Conservation (phyloP, 176 grass and related monocot species). For the Avena eriantha region DNA sequence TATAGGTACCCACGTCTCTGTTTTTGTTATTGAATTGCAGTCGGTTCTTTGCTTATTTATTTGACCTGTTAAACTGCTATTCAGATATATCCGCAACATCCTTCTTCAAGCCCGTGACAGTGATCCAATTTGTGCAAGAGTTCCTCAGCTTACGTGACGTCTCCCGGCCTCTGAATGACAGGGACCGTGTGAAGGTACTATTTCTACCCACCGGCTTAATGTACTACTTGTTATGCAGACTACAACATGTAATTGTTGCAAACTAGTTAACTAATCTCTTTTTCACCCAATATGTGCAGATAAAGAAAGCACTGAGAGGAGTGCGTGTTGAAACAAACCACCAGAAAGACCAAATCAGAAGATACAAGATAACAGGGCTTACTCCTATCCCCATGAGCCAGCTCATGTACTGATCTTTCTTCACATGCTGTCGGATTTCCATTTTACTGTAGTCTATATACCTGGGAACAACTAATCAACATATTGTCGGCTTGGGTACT, state of each 20-base stretch:
- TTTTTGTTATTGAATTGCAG: not conserved
- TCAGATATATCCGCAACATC: constrained; percentile 88
- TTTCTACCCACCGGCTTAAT: not conserved
- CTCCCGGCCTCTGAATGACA: constrained; percentile 53
- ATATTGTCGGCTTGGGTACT: not conserved
- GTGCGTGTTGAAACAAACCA: constrained; percentile 74
- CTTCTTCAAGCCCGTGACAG: constrained; percentile 71
- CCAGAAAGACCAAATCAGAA: constrained; percentile 55
- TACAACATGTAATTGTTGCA: not conserved
- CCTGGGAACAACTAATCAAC: not conserved
- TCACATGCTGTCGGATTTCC: not conserved
- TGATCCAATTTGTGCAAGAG: constrained; percentile 63
- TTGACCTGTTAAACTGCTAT: constrained; percentile 26
- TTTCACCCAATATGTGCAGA: constrained; percentile 35
- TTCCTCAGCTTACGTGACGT: constrained; percentile 54
- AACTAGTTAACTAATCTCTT: constrained; percentile 6
- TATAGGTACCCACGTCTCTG: constrained; percentile 51
- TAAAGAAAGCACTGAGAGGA: constrained; percentile 78
- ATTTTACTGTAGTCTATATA: not conserved
- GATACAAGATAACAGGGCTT: constrained; percentile 85
- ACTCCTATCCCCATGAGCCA: constrained; percentile 58
- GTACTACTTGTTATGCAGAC: not conserved
- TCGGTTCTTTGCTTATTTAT: not conserved
- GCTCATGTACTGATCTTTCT: constrained; percentile 57
- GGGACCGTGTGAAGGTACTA: constrained; percentile 69